These are phyloP conservation scores for Scalesia atractyloides DNA, from an alignment of 129 eudicot genomes.

Conservation along the genomic window DNA sequence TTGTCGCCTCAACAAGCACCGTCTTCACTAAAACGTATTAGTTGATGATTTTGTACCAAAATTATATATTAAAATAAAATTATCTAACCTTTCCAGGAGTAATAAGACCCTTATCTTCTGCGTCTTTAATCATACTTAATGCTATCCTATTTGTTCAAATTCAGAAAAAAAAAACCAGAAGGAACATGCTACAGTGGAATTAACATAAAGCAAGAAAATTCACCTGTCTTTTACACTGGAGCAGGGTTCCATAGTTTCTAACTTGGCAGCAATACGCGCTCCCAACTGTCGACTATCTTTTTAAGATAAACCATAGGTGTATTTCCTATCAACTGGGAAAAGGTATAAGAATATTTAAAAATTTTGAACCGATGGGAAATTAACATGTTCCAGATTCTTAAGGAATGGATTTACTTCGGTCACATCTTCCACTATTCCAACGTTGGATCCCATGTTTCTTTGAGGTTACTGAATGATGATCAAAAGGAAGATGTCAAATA, in stretches of 20 bases:
- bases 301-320: slow-evolving; percentile 80
- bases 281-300: slow-evolving; percentile 65
- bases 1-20: slow-evolving; percentile 16
- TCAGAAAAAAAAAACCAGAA: not conserved
- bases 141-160: slow-evolving; percentile 7
- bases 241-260: slow-evolving; percentile 75
- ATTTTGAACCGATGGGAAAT: not conserved
- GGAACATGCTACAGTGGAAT: not conserved
- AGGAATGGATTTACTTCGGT: slow-evolving; percentile 49
- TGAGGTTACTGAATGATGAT: slow-evolving; percentile 40
- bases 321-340: slow-evolving; percentile 54
- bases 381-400: not conserved
- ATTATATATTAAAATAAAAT: not conserved
- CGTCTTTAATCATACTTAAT: slow-evolving; percentile 59
- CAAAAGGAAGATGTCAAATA: slow-evolving; percentile 4
- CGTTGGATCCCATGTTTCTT: slow-evolving; percentile 49
- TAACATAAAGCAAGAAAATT: not conserved
- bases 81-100: slow-evolving; percentile 21
- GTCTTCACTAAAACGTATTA: not conserved
- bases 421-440: slow-evolving; percentile 63
- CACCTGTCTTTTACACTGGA: slow-evolving; percentile 81
- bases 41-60: not conserved
- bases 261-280: slow-evolving; percentile 64
- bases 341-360: not conserved
- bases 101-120: slow-evolving; percentile 70